Base-by-base conservation (phyloP, 129 eudicot genomes). In the Deinandra increscens region DNA sequence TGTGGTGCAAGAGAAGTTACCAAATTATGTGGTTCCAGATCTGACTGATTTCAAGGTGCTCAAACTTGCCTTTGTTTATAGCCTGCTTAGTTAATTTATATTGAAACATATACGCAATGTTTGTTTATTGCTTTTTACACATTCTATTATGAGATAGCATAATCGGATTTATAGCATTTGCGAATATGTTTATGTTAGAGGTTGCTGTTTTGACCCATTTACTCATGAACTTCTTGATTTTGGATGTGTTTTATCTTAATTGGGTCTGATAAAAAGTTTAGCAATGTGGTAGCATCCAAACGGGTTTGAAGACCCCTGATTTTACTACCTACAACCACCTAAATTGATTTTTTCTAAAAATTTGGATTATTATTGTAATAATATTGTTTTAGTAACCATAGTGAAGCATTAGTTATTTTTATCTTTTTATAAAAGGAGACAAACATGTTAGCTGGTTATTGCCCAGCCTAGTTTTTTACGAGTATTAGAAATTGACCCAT, bases 11-110 rank as follows among this genome's bases (percentile, higher is more conserved):
- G 95, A 86, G 75, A 90, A 86, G 74, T 39, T 90, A 50, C 97
- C 97, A 37, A 84, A 80, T 74, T 90, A 86, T 79, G 88, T 90
- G 31, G 95, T 90, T 15, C 97, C 97, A 13, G 97, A 90, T 90
- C 73, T 90, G 75, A 90, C 97, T 0, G 94, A 85, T 75, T 90
- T 90, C 75, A 87, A 90, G 91, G 95, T 90, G 69, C n/a, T n/a
- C n/a, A 43, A 53, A 1, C 5, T 48, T 23, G 15, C 37, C 37
- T 64, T 26, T 26, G 31, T 26, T 26, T 1, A 10, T 34, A 29
- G 13, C 23, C 11, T 14, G 31, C 45, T 23, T 1, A 11, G 17
- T 55, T 22, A 55, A 4, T 5, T 55, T 17, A 22, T 23, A 55
- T 55, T 23, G 15, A 11, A 55, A 4, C 61, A 55, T 11, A 23